These are phyloP conservation scores for Fusarium cicatricum DNA, from an alignment of 2,329 filamentous ascomycete genomes.

Conservation along the genomic window DNA sequence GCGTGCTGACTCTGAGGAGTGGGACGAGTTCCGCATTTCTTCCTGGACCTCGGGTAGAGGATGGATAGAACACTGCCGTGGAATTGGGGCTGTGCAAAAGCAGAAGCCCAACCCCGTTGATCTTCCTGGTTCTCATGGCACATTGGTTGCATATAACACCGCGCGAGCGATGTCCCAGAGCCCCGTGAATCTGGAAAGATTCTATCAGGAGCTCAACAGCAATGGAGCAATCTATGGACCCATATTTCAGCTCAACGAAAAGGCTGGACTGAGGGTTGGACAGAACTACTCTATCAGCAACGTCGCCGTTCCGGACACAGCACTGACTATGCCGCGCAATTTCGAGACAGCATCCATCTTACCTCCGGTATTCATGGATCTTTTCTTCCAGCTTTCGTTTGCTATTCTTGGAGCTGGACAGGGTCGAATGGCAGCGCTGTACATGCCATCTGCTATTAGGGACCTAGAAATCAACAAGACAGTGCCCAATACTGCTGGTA, in stretches of 20 bases:
- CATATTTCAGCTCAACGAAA: constrained; percentile 31
- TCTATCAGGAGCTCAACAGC: constrained; percentile 41
- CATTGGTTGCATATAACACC: neutral
- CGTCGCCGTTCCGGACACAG: constrained; percentile 54
- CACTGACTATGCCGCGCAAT: constrained; percentile 53
- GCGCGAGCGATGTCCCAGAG: constrained; percentile 12
- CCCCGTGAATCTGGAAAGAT: constrained; percentile 22
- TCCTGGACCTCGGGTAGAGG: constrained; percentile 59
- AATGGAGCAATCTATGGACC: constrained; percentile 41
- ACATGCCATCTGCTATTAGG: constrained; percentile 48
- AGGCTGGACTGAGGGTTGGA: constrained; percentile 15
- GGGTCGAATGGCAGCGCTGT: constrained; percentile 44
- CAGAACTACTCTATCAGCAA: constrained; percentile 34
- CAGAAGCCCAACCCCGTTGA: constrained; percentile 34
- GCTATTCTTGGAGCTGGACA: constrained; percentile 49
- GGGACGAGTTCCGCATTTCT: constrained; percentile 65
- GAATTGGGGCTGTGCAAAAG: constrained; percentile 54
- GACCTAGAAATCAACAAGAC: constrained; percentile 42
- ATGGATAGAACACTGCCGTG: constrained; percentile 67
- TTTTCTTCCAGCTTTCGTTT: constrained; percentile 52
- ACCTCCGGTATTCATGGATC: constrained; percentile 57
- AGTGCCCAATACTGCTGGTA: constrained; percentile 40
- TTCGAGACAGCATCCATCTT: constrained; percentile 55
- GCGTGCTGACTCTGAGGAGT: constrained; percentile 50
- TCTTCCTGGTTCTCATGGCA: constrained; percentile 20